Evolutionary conservation across 768 basidiomycete genomes (phyloP), one percentile per base, ranked within the genome.

Genomic region (Amanita brunnescens): DNA sequence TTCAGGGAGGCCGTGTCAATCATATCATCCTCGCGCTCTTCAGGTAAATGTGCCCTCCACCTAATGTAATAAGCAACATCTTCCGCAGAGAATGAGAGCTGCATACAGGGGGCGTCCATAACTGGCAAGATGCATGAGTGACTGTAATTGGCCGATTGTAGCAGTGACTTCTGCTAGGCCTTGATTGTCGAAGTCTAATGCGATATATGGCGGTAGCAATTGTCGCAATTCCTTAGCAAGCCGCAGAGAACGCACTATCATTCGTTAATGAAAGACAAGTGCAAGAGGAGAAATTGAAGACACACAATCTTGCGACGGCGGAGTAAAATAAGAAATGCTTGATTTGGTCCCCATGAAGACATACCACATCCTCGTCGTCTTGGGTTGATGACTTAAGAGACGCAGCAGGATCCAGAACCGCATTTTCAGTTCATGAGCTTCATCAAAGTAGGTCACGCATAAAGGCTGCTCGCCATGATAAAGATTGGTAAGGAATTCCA

Each of bases 371-470:
- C 16, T 21, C 9, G 23, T 24, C 13, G 23, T 14, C n/a, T 24
- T 8, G 12, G 8, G 9, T 30, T 44, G 42, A 12, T 44, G 7
- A 13, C 18, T 12, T 21, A 30, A 24, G 5, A 44, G 42, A 24
- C 42, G 42, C 16, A 6, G 18, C 42, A 44, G 21, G 29, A 44
- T 30, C 42, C 42, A 44, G 10, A 30, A 24, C 9, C 10, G 18
- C 18, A 24, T 10, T 12, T 21, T 5, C 42, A 44, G 42, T 18
- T 44, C 42, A 13, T 44, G 42, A 21, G 42, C 42, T 44, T 44
- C 42, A n/a, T 44, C 42, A 18, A 44, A 24, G 42, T 44, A 44
- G 9, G 42, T 44, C 29, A 44, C n/a, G 18, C 42, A 44, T 24
- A 44, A 6, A 41, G 30, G 30, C 30, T 32, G 30, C 30, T 32